Percentiles rank a stretch among this genome's conserved stretches.
Conservation (phyloP, 1,284 basidiomycete species). For the Marasmius sp. region DNA sequence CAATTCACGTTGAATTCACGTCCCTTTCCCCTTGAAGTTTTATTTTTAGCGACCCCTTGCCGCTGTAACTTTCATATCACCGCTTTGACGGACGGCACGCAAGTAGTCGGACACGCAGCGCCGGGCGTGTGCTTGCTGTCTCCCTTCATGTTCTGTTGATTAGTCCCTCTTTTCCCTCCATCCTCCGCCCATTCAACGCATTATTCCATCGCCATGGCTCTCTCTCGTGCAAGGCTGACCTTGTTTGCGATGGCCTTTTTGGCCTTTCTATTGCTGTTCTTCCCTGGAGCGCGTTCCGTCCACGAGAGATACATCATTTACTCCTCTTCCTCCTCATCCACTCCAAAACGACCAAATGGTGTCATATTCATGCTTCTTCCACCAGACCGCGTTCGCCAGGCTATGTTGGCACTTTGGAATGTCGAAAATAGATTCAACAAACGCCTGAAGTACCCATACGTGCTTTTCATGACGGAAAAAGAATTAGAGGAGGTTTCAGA, state of each 20-base stretch:
- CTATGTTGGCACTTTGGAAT: slow-evolving; percentile 25
- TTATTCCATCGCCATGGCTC: background rate
- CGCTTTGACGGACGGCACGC: too few relatives aligned
- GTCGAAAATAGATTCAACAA: slow-evolving; percentile 30
- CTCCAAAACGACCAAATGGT: slow-evolving; percentile 18
- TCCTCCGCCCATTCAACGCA: too few relatives aligned
- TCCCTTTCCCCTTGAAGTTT: too few relatives aligned
- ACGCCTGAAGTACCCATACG: slow-evolving; percentile 27
- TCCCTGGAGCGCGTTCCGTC: background rate
- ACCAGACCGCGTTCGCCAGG: slow-evolving; percentile 24
- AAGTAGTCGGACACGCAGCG: too few relatives aligned
- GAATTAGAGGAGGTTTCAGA: slow-evolving; percentile 22
- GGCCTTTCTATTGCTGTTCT: background rate
- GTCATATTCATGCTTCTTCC: slow-evolving; percentile 28
- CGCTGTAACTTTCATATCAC: too few relatives aligned
- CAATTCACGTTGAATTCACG: too few relatives aligned
- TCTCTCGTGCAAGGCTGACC: slow-evolving; percentile 7
- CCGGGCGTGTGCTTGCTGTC: too few relatives aligned
- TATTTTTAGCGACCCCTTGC: too few relatives aligned
- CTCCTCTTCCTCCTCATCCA: slow-evolving; percentile 1
- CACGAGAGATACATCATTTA: slow-evolving; percentile 4
- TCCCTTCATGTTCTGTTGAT: too few relatives aligned
- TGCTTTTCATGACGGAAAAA: slow-evolving; percentile 25
- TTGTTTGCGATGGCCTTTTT: background rate
- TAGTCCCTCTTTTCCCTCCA: too few relatives aligned